Percentiles rank a stretch among this genome's conserved stretches.
These are phyloP conservation scores for Sophora flavescens DNA, from an alignment of 306 rosid species.

Conservation along the genomic window DNA sequence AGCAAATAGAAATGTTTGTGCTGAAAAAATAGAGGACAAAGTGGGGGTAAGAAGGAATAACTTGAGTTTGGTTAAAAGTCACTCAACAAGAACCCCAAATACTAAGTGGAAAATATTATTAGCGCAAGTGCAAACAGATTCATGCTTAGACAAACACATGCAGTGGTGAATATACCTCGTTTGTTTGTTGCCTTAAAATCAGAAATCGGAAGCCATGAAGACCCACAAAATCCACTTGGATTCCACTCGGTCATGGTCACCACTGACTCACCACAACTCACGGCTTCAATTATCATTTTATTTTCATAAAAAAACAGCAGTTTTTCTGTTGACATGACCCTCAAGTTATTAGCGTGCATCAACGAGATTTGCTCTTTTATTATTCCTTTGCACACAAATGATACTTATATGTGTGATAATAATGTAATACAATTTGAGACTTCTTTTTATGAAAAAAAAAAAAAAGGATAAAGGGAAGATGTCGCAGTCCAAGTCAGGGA, in stretches of 20 bases:
- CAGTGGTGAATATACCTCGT: not conserved
- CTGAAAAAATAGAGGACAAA: conserved; percentile 43
- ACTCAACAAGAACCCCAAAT: conserved; percentile 38
- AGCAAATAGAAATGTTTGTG: conserved; percentile 30
- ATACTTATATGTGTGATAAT: not conserved
- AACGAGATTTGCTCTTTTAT: not conserved
- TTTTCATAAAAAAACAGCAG: not conserved
- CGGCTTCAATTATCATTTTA: conserved; percentile 44
- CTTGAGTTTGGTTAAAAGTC: conserved; percentile 43
- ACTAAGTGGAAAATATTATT: conserved; percentile 25
- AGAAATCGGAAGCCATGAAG: conserved; percentile 4
- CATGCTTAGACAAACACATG: conserved; percentile 20
- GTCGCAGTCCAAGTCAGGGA: too few relatives aligned
- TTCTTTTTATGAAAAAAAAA: not conserved
- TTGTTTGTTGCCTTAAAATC: conserved; percentile 19
- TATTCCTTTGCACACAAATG: not conserved
- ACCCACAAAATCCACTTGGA: conserved; percentile 23
- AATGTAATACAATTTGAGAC: not conserved
- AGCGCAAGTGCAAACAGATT: not conserved
- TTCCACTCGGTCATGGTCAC: conserved; percentile 39
- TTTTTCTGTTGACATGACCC: conserved; percentile 6
- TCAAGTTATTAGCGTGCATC: conserved; percentile 11
- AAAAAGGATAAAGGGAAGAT: too few relatives aligned
- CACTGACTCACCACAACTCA: conserved; percentile 42
- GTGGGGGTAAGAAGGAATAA: conserved; percentile 43